Evolutionary conservation across 257 asterid genomes (phyloP).

Genomic region (Fraxinus pennsylvanica): DNA sequence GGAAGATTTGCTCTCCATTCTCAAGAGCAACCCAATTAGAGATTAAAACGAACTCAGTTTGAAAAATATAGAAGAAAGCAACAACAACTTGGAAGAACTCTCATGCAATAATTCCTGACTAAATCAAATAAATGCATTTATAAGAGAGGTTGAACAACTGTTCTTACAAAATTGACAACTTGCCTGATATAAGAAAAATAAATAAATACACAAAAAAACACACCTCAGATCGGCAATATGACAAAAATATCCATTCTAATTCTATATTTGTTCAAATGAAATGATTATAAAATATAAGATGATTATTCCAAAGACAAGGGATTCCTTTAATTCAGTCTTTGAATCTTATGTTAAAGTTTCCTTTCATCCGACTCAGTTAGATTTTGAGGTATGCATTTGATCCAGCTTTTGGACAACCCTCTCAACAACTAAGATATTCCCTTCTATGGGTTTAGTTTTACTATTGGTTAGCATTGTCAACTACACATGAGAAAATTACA

Average conservation of each 20-base stretch:
- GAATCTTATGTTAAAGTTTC: not conserved
- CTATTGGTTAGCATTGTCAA: not conserved
- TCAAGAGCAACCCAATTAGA: not conserved
- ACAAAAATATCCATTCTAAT: not conserved
- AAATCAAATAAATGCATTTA: not conserved
- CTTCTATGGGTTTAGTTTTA: too few relatives aligned
- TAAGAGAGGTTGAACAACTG: not conserved
- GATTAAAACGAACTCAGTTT: not conserved
- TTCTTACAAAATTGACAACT: not conserved
- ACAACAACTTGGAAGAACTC: not conserved
- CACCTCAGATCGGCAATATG: not conserved
- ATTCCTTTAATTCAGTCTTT: not conserved
- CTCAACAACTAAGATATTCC: not conserved
- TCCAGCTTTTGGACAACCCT: not conserved
- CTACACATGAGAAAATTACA: not conserved
- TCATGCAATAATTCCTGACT: not conserved
- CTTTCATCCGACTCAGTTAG: not conserved
- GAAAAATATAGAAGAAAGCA: not conserved
- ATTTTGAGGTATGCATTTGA: not conserved
- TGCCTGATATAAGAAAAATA: not conserved
- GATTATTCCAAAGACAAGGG: not conserved
- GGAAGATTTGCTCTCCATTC: not conserved
- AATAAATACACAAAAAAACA: not conserved
- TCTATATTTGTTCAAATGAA: not conserved
- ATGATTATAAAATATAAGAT: too few relatives aligned